Base-by-base conservation (phyloP, 129 eudicot species). In the Dittrichia graveolens region DNA sequence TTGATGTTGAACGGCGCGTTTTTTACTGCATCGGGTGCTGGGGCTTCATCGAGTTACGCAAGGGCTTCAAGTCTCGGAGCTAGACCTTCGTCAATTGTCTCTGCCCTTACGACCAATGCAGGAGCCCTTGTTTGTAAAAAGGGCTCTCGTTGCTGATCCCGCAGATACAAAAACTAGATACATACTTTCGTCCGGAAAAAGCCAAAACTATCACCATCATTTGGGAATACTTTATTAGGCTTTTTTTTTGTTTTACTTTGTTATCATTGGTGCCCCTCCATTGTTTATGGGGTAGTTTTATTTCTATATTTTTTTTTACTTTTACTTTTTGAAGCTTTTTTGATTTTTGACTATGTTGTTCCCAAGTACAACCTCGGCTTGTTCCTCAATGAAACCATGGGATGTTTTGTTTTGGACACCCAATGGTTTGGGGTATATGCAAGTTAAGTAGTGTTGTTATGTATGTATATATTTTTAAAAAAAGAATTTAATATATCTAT, bases 31-130 rank as follows among this genome's bases (percentile, higher is more conserved):
- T 89, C 96, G 0, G 96, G 96, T 1, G 85, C 82, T 1, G 96
- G 87, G 6, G 87, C 89, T 19, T 83, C 91, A 6, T 79, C 87
- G 0, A 83, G 84, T 14, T 89, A 89, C 15, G 89, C 96, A 14
- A 83, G 83, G 47, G 96, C 96, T 14, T 89, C 96, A 0, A 89
- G 96, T 52, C 79, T 89, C 4, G 88, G 91, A 0, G 95, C 95
- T 3, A 75, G 85, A 16, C 85, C 95, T 6, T 88, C 95, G 0
- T 63, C 88, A 3, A 67, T 85, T 0, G 83, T 88, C 3, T 68
- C 87, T 15, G 12, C 87, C 35, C 79, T 88, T 18, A 85, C 91
- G 14, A 63, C 76, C 6, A 75, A 41, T 38, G 81, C 95, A 3
- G 95, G 95, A 69, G 83, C 81, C 6, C 85, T 88, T 0, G 74